These are phyloP conservation scores for Pontederia crassipes DNA, from an alignment of 176 grass and related monocot genomes.

Conservation along the genomic window DNA sequence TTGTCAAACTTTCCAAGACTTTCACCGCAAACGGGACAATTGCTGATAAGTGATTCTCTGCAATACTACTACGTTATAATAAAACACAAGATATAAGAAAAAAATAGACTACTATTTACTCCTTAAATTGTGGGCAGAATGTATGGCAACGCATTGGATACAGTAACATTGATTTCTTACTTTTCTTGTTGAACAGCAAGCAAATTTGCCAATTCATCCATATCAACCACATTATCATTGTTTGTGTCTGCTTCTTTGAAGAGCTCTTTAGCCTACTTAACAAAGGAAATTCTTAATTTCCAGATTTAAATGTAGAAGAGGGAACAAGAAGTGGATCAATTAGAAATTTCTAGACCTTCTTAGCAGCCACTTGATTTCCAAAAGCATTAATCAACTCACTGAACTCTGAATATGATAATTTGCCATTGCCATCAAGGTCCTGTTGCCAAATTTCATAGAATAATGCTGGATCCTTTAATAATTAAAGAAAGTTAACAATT, in stretches of 20 bases:
- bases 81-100: neutral
- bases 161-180: conserved; percentile 26
- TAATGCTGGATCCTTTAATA: no score
- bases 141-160: neutral
- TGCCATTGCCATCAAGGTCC: conserved; percentile 72
- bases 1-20: conserved; percentile 75
- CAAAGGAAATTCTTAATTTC: conserved; percentile 18
- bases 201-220: conserved; percentile 75
- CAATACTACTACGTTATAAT: conserved; percentile 14
- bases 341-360: conserved; percentile 40
- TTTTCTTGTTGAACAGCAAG: conserved; percentile 76
- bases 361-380: conserved; percentile 57
- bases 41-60: conserved; percentile 95
- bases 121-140: neutral
- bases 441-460: conserved; percentile 24
- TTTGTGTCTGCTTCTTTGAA: conserved; percentile 84
- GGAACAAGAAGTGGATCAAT: conserved; percentile 15
- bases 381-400: conserved; percentile 86
- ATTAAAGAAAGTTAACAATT: no score
- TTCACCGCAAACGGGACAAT: conserved; percentile 93
- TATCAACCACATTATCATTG: conserved; percentile 84
- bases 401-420: conserved; percentile 67
- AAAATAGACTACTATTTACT: neutral
- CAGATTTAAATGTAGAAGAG: conserved; percentile 7
- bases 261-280: conserved; percentile 66